These are phyloP conservation scores for Dactylonectria estremocensis DNA, from an alignment of 2,329 filamentous ascomycete genomes.

Conservation along the genomic window DNA sequence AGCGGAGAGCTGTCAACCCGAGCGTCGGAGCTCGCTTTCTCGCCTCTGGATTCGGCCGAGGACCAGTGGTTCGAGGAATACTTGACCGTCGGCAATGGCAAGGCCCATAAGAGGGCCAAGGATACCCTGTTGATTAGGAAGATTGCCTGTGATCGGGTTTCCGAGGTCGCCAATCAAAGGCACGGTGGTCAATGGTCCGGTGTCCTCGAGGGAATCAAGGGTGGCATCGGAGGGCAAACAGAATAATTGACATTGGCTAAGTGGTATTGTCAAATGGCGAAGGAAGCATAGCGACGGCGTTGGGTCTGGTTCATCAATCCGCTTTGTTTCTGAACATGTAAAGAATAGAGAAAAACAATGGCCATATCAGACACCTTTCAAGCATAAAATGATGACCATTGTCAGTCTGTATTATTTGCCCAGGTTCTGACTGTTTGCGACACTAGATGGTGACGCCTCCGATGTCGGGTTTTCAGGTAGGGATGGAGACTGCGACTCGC, in stretches of 20 bases:
- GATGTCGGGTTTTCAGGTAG: not conserved
- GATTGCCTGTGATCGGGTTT: conserved; percentile 76
- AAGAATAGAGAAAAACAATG: not conserved
- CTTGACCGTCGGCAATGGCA: conserved; percentile 75
- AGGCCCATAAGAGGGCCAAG: conserved; percentile 74
- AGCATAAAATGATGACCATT: no score
- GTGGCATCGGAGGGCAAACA: conserved; percentile 56
- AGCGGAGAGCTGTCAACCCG: conserved; percentile 64
- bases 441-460: not conserved
- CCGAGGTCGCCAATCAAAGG: conserved; percentile 62
- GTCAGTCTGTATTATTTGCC: no score
- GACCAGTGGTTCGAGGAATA: conserved; percentile 82
- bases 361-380: no score
- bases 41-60: conserved; percentile 80
- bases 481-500: not conserved
- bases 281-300: conserved; percentile 48
- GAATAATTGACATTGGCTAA: conserved; percentile 36
- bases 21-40: conserved; percentile 78
- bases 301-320: conserved; percentile 22
- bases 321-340: not conserved
- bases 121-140: conserved; percentile 83
- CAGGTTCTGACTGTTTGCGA: not conserved
- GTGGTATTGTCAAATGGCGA: conserved; percentile 3
- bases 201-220: conserved; percentile 67
- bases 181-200: conserved; percentile 64